Conservation (phyloP, 495 filamentous ascomycete genomes). For the Alectoria sarmentosa region DNA sequence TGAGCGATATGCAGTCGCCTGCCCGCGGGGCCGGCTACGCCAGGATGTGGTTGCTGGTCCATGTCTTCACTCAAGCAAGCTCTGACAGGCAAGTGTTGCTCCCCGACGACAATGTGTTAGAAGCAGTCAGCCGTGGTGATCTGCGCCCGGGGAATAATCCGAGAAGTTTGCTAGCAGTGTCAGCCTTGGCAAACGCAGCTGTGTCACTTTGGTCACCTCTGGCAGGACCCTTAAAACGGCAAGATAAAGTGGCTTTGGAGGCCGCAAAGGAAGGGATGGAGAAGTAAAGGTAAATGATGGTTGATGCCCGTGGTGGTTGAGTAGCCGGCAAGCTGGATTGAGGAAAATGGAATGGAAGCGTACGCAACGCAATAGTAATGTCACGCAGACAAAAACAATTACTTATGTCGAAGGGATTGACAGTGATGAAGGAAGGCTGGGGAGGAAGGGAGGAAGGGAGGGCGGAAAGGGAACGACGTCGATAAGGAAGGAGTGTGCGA, state of each 20-base stretch:
- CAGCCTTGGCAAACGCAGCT: constrained; percentile 9
- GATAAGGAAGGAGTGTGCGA: constrained; percentile 32
- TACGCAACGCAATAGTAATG: constrained; percentile 16
- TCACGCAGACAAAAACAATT: constrained; percentile 26
- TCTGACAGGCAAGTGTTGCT: background rate
- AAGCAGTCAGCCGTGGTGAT: constrained; percentile 3
- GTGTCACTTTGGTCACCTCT: background rate
- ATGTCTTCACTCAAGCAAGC: constrained; percentile 37
- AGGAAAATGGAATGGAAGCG: constrained; percentile 9
- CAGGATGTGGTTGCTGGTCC: constrained; percentile 77
- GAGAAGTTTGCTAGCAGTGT: background rate
- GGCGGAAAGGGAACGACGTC: constrained; percentile 33
- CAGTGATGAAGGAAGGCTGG: constrained; percentile 27
- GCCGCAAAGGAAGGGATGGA: constrained; percentile 21
- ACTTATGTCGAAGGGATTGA: constrained; percentile 23
- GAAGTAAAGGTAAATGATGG: constrained; percentile 23
- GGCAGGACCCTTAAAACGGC: constrained; percentile 5
- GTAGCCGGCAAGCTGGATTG: constrained; percentile 17
- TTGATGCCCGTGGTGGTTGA: constrained; percentile 10
- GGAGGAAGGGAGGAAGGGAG: constrained; percentile 29
- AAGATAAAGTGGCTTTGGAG: background rate
- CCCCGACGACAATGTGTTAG: background rate
- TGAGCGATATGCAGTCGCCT: constrained; percentile 97
- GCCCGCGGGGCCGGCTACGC: constrained; percentile 72
- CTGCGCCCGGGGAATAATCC: background rate